Conservation (phyloP, 2,329 filamentous ascomycete species). For the Colletotrichum graminicola region DNA sequence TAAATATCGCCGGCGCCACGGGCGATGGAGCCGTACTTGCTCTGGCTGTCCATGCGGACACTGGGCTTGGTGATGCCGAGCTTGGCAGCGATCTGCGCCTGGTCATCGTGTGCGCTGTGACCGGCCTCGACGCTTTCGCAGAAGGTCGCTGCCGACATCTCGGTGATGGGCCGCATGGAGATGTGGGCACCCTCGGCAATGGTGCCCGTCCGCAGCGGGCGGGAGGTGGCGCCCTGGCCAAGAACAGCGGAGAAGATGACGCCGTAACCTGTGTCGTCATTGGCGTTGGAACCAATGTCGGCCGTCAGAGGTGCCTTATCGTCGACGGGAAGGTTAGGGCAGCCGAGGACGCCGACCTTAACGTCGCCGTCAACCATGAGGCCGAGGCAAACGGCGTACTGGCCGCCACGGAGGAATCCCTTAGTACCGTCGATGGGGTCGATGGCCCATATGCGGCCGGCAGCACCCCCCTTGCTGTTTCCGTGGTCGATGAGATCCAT, state of each 20-base stretch:
- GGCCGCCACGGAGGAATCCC: slow-evolving; percentile 93
- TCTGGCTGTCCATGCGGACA: slow-evolving; percentile 97
- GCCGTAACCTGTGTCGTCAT: slow-evolving; percentile 80
- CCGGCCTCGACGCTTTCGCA: slow-evolving; percentile 96
- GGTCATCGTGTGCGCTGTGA: slow-evolving; percentile 90
- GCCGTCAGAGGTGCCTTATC: slow-evolving; percentile 78
- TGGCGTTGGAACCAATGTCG: slow-evolving; percentile 80
- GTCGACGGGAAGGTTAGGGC: slow-evolving; percentile 93
- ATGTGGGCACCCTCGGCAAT: slow-evolving; percentile 71
- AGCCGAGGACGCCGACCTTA: slow-evolving; percentile 93
- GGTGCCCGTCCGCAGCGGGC: slow-evolving; percentile 72
- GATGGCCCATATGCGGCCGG: slow-evolving; percentile 91
- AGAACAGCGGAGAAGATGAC: slow-evolving; percentile 89
- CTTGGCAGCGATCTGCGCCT: slow-evolving; percentile 84
- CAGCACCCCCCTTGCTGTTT: slow-evolving; percentile 76
- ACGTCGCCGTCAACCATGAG: slow-evolving; percentile 94
- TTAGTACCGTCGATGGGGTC: slow-evolving; percentile 99
- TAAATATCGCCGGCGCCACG: slow-evolving; percentile 95
- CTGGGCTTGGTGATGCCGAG: slow-evolving; percentile 90
- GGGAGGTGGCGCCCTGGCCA: slow-evolving; percentile 83
- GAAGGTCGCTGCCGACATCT: slow-evolving; percentile 87
- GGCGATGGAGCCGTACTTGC: slow-evolving; percentile 96
- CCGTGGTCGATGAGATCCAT: slow-evolving; percentile 76
- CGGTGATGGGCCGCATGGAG: slow-evolving; percentile 80
- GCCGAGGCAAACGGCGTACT: slow-evolving; percentile 95